Evolutionary conservation across 2,329 filamentous ascomycete genomes (phyloP), one percentile per base, ranked within the genome.

Genomic region (Talaromyces islandicus): DNA sequence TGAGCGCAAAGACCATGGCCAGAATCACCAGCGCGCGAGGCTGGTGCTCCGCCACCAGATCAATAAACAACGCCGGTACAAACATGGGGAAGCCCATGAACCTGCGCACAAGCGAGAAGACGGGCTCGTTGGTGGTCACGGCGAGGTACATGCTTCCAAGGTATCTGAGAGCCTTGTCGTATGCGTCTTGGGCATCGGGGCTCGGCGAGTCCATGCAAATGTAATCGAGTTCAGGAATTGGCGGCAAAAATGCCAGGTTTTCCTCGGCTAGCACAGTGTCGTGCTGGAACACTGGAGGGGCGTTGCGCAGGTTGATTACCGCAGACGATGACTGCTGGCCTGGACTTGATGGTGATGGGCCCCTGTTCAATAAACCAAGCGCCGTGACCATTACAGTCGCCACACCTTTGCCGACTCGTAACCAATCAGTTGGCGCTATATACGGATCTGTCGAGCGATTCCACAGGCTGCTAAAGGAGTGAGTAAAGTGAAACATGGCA

Each of bases 1-100:
- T 62, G 11, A 72, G 64, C 17, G 67, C 69, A 58, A 73, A 72
- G 62, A 68, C 71, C 57, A 71, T 68, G 4, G 70, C 70, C 48
- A 73, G 61, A 1, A 68, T 66, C 10, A 72, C 69, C 41, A 73
- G 53, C 14, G 71, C 70, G 25, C 69, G 65, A 12, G 70, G 70
- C 41, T 66, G 61, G 11, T 64, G 57, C 56, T 69, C 67, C 35
- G 64, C 61, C 32, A 73, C 63, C 54, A 70, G 65, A 38, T 71
- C 67, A 14, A 69, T 66, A 32, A 73, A 73, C 25, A 62, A 58
- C 17, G 64, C 57, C 7, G 69, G 68, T n/a, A 73, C 64, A 58
- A 71, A 66, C 38, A 72, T 64, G 7, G 70, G 64, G 57, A 73
- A 73, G 53, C 66, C 65, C 25, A 69, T 64, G 10, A 72, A 64